Evolutionary conservation across 2,329 filamentous ascomycete species (phyloP).

Genomic region (Cytospora paraplurivora): DNA sequence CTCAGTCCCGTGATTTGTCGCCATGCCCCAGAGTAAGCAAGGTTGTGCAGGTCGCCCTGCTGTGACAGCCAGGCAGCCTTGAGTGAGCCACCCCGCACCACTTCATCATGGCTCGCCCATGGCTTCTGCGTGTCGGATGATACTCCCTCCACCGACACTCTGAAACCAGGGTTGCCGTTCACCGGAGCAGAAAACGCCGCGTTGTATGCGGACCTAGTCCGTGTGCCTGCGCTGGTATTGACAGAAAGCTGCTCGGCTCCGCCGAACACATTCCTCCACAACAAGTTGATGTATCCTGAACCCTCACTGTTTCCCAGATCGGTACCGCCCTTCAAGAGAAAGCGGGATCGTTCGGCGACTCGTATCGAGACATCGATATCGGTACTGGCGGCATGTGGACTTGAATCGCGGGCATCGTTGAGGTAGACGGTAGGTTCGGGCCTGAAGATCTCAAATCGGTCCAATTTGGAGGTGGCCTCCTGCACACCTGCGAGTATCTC

Average conservation of each 20-base stretch:
- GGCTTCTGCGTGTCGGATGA: slow-evolving; percentile 84
- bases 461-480: slow-evolving; percentile 71
- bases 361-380: slow-evolving; percentile 81
- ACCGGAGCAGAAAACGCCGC: slow-evolving; percentile 83
- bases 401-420: slow-evolving; percentile 70
- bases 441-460: slow-evolving; percentile 85
- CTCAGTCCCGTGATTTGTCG: slow-evolving; percentile 82
- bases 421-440: slow-evolving; percentile 80
- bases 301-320: slow-evolving; percentile 93
- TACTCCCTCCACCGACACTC: slow-evolving; percentile 76
- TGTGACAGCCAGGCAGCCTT: slow-evolving; percentile 74
- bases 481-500: slow-evolving; percentile 77
- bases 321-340: slow-evolving; percentile 91
- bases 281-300: slow-evolving; percentile 84
- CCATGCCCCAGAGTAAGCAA: slow-evolving; percentile 83
- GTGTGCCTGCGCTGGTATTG: slow-evolving; percentile 85
- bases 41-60: slow-evolving; percentile 69
- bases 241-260: slow-evolving; percentile 88
- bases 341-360: slow-evolving; percentile 76
- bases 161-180: slow-evolving; percentile 78
- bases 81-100: slow-evolving; percentile 73
- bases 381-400: slow-evolving; percentile 69
- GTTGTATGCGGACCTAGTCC: slow-evolving; percentile 89
- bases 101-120: slow-evolving; percentile 94
- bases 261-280: slow-evolving; percentile 90